Conservation (phyloP, 2,329 filamentous ascomycete genomes). For the Pseudonectria buxi region DNA sequence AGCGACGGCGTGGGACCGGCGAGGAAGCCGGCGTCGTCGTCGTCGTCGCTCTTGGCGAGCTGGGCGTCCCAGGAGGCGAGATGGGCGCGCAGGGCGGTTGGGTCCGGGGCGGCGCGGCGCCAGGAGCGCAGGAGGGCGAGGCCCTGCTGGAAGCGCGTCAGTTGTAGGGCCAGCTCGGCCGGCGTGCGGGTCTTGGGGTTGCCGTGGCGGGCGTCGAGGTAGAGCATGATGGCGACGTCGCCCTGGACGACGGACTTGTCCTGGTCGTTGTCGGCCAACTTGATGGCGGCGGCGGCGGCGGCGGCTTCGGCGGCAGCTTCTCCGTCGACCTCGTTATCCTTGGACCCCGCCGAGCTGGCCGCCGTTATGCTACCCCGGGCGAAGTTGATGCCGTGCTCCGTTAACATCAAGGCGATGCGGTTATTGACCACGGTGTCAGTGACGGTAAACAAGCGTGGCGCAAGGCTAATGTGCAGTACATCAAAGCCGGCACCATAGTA, state of each 20-base stretch:
- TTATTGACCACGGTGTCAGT: conserved; percentile 41
- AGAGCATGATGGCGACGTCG: conserved; percentile 48
- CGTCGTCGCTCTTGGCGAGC: conserved; percentile 11
- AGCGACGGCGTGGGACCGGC: conserved; percentile 36
- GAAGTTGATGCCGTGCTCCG: conserved; percentile 40
- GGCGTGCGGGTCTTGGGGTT: conserved; percentile 17
- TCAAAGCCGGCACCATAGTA: conserved; percentile 79
- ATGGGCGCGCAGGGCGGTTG: conserved; percentile 21
- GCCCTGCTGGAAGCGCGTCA: conserved; percentile 36
- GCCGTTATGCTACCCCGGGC: conserved; percentile 38
- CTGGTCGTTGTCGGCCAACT: conserved; percentile 49
- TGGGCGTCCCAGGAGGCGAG: conserved; percentile 37
- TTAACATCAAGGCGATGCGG: conserved; percentile 44
- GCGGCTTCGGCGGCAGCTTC: conserved; percentile 6
- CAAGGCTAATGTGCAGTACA: conserved; percentile 60
- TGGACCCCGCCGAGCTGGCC: conserved; percentile 4
- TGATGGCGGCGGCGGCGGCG: conserved; percentile 25
- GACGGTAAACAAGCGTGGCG: conserved; percentile 45
- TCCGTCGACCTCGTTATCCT: neutral
- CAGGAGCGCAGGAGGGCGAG: conserved; percentile 31
- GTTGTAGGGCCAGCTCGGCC: conserved; percentile 28
- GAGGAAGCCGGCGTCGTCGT: conserved; percentile 39
- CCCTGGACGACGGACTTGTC: conserved; percentile 42
- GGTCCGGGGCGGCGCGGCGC: conserved; percentile 14
- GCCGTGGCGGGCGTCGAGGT: conserved; percentile 51